These are phyloP conservation scores for Apiotrichum domesticum DNA, from an alignment of 1,284 basidiomycete genomes.

Conservation along the genomic window DNA sequence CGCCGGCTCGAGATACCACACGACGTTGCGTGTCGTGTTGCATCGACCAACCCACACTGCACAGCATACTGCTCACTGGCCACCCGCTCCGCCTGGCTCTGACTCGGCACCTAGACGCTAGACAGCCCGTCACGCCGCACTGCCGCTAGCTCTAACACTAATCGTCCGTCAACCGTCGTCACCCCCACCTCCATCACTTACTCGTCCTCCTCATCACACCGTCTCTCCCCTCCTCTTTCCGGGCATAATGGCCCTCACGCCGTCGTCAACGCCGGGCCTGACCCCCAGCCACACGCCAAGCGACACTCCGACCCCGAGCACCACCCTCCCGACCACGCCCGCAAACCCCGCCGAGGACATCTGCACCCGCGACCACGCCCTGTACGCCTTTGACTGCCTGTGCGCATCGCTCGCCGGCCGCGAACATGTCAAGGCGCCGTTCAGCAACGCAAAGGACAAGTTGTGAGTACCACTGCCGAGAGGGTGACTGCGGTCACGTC, in stretches of 20 bases:
- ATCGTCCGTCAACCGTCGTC: too few species aligned
- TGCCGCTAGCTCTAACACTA: too few species aligned
- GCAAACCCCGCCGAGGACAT: constrained; percentile 13
- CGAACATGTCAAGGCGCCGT: constrained; percentile 16
- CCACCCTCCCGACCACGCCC: constrained; percentile 14
- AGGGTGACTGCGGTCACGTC: neutral
- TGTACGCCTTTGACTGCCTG: constrained; percentile 52
- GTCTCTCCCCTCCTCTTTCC: neutral
- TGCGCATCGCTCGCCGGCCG: constrained; percentile 36
- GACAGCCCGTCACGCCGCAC: too few species aligned
- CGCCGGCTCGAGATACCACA: too few species aligned
- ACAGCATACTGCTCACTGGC: too few species aligned
- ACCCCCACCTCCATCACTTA: too few species aligned
- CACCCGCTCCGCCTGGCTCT: too few species aligned
- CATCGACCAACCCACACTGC: too few species aligned
- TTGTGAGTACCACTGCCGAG: constrained; percentile 22
- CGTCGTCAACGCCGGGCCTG: neutral
- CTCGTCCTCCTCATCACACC: neutral
- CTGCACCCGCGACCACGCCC: constrained; percentile 46
- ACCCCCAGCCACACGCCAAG: neutral
- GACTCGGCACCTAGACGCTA: too few species aligned
- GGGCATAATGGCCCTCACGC: neutral
- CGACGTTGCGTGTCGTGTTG: too few species aligned
- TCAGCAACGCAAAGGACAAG: constrained; percentile 26
- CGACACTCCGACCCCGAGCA: constrained; percentile 5